Conservation (phyloP, 2,329 filamentous ascomycete species). For the Phaeophleospora eucalypticola region DNA sequence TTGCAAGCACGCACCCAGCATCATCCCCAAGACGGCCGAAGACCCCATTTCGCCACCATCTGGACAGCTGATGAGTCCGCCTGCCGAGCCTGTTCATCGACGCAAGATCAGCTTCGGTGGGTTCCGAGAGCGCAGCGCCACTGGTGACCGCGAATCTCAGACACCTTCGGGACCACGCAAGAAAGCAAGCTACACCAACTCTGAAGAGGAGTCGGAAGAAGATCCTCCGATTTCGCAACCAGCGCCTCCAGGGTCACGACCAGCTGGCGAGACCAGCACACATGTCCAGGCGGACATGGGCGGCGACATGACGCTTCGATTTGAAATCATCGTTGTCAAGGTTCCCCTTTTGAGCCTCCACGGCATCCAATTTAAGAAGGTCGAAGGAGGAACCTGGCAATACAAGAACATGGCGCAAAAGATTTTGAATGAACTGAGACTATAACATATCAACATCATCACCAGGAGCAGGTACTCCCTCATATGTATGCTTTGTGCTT, state of each 20-base stretch:
- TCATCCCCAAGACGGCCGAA: slow-evolving; percentile 65
- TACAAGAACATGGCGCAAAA: slow-evolving; percentile 98
- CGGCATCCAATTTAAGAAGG: slow-evolving; percentile 96
- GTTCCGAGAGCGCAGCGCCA: slow-evolving; percentile 57
- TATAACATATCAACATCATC: slow-evolving; percentile 52
- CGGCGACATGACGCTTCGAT: slow-evolving; percentile 76
- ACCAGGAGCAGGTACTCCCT: slow-evolving; percentile 6
- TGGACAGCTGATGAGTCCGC: slow-evolving; percentile 50
- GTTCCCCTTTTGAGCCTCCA: slow-evolving; percentile 88
- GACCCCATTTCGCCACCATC: slow-evolving; percentile 46
- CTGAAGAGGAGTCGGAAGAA: slow-evolving; percentile 36
- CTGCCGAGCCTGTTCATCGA: slow-evolving; percentile 54
- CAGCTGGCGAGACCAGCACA: slow-evolving; percentile 83
- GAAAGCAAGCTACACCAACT: slow-evolving; percentile 76
- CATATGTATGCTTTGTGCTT: not conserved
- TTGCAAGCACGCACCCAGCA: slow-evolving; percentile 83
- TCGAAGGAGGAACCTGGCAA: slow-evolving; percentile 93
- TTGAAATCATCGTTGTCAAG: slow-evolving; percentile 97
- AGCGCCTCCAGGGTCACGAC: slow-evolving; percentile 34
- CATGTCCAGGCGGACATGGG: slow-evolving; percentile 88
- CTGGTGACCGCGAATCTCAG: slow-evolving; percentile 57
- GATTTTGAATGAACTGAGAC: slow-evolving; percentile 78
- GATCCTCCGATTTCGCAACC: slow-evolving; percentile 19
- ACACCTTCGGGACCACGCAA: slow-evolving; percentile 53
- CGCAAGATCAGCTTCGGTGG: slow-evolving; percentile 83